Conservation (phyloP, 768 basidiomycete genomes). For the Neoboletus brunneissimus region DNA sequence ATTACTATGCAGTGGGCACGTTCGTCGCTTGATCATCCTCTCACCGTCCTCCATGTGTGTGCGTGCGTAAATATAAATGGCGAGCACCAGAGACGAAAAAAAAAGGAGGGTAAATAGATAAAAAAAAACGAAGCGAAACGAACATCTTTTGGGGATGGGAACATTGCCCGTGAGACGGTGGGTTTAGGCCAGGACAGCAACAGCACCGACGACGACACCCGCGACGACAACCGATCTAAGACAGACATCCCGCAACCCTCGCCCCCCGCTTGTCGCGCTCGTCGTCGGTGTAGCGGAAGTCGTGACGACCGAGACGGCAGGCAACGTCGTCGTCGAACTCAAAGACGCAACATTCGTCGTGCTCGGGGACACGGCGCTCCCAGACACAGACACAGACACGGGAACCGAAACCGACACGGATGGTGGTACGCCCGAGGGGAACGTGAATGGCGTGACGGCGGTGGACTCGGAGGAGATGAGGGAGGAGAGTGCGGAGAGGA, state of each 20-base stretch:
- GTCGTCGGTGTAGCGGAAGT: slow-evolving; percentile 1
- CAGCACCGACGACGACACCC: slow-evolving; percentile 2
- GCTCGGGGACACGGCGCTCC: fast-evolving
- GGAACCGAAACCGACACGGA: too few species aligned
- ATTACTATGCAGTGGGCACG: not conserved
- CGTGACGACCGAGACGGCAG: not conserved
- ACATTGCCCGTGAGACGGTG: not conserved
- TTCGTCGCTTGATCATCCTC: not conserved
- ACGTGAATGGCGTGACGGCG: slow-evolving; percentile 9
- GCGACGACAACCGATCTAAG: not conserved
- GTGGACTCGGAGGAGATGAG: slow-evolving; percentile 29
- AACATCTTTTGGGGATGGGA: not conserved
- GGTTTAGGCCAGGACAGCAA: slow-evolving; percentile 6
- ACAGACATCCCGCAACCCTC: not conserved
- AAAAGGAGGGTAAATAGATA: not conserved
- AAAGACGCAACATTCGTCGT: too few species aligned
- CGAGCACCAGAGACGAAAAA: not conserved
- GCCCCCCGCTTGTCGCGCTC: slow-evolving; percentile 8
- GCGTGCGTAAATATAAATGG: not conserved
- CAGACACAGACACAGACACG: not conserved
- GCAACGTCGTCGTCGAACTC: not conserved
- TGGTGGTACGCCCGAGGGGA: not conserved
- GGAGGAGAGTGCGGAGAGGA: slow-evolving; percentile 22
- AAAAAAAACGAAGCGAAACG: not conserved
- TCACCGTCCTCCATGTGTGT: not conserved